Evolutionary conservation across 495 filamentous ascomycete genomes (phyloP).

Genomic region (Tuber umbilicatum): DNA sequence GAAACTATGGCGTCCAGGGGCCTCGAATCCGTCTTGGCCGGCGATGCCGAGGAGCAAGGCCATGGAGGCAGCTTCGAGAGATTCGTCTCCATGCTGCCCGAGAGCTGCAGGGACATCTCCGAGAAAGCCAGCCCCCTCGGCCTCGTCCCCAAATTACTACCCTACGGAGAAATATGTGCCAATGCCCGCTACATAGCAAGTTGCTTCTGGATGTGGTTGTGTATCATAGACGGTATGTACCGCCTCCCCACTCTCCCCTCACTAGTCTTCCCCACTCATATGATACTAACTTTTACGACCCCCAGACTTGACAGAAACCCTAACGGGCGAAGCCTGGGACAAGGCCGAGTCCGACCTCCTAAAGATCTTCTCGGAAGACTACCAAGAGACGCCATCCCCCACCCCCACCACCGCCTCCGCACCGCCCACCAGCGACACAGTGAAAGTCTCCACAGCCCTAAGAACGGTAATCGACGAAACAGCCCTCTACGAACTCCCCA

Average conservation of each 20-base stretch:
- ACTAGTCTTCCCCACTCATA: background rate
- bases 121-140: slow-evolving; percentile 38
- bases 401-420: background rate
- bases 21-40: background rate
- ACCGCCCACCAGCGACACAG: slow-evolving; percentile 13
- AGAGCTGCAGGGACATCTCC: slow-evolving; percentile 34
- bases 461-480: slow-evolving; percentile 34
- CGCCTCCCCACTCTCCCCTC: background rate
- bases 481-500: slow-evolving; percentile 9
- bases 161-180: slow-evolving; percentile 28
- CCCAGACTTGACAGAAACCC: slow-evolving; percentile 37
- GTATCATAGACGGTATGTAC: slow-evolving; percentile 41
- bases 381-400: background rate
- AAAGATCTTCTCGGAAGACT: background rate
- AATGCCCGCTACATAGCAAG: slow-evolving; percentile 37
- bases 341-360: slow-evolving; percentile 18
- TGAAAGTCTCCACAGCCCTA: slow-evolving; percentile 33
- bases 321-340: slow-evolving; percentile 35
- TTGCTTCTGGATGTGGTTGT: slow-evolving; percentile 42
- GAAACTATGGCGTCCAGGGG: slow-evolving; percentile 4
- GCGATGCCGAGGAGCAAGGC: slow-evolving; percentile 27
- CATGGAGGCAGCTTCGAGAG: slow-evolving; percentile 23
- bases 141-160: slow-evolving; percentile 36
- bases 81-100: slow-evolving; percentile 32
- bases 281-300: slow-evolving; percentile 10